phyloP scores from a whole-genome alignment of 1,139 yeast species.

The Yamadazyma triangularis region DNA sequence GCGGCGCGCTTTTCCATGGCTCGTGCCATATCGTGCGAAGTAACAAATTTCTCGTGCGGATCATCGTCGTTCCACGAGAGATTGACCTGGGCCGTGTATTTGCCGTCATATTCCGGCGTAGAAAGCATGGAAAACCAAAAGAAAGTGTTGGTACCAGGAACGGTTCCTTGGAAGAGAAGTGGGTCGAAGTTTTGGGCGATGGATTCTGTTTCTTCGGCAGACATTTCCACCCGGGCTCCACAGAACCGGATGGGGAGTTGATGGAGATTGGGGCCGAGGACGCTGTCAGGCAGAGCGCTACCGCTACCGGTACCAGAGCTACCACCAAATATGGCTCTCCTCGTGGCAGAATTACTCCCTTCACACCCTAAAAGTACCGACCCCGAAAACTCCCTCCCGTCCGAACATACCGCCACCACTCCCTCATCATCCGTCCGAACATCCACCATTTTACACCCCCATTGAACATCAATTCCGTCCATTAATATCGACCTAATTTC shows the following conservation, averaged over 20 bases:
- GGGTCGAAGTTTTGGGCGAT: conserved; percentile 19
- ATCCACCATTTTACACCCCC: conserved; percentile 16
- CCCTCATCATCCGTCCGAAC: conserved; percentile 7
- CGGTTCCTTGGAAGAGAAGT: conserved; percentile 23
- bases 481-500: conserved; percentile 18
- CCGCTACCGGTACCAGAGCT: too few relatives aligned
- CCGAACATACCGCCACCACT: conserved; percentile 15
- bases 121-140: conserved; percentile 24
- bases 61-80: conserved; percentile 15
- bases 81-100: conserved; percentile 17
- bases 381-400: conserved; percentile 17
- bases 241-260: conserved; percentile 21
- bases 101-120: conserved; percentile 16
- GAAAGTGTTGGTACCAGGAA: conserved; percentile 18
- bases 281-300: too few relatives aligned
- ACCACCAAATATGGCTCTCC: conserved; percentile 15
- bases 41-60: conserved; percentile 11
- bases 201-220: conserved; percentile 13
- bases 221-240: conserved; percentile 19
- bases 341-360: conserved; percentile 19
- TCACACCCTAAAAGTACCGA: conserved; percentile 20
- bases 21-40: conserved; percentile 12
- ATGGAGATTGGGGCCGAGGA: conserved; percentile 13
- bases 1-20: conserved; percentile 13
- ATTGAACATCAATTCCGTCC: conserved; percentile 19